Base-by-base conservation (phyloP, 352 stramenopile genomes). In the Peronospora destructor region DNA sequence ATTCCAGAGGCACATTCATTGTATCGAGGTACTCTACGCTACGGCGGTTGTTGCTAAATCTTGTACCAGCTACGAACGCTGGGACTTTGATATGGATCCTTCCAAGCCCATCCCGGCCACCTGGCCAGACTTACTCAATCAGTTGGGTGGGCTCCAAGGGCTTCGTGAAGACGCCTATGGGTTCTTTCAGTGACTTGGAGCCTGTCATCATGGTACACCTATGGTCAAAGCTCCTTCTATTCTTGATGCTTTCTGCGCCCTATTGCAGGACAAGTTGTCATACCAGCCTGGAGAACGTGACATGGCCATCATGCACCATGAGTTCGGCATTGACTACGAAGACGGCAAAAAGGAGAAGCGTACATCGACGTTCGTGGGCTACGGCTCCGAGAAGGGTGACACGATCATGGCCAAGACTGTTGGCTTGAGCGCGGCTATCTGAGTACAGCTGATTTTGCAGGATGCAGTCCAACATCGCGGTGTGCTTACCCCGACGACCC, bases 391-490 rank as follows among this genome's bases (percentile, higher is more conserved):
- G 23, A 67, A 88, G 6, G 78, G 87, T 6, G 91, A 96, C 66
- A 97, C 89, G 2, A 87, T 96, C 28, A 98, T 98, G 94, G 86
- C 87, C 13, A 96, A 96, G 66, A 98, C 93, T 8, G 94, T 98
- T 21, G 94, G 94, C 6, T 83, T 97, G 38, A 97, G 90, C 38
- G 85, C 91, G 36, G 94, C 93, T 6, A 94, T 97, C 46, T 90
- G 89, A 16, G 84, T 95, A 11, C 86, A 97, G 49, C 75, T 98
- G 53, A 94, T 98, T 44, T 73, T 98, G 11, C 75, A 96, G 30
- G 85, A 95, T 32, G 78, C 78, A 10, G 74, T 97, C 1, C 64
- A 84, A 17, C 66, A 68, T 11, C 75, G 77, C 34, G 91, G 91
- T 34, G 79, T 97, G 16, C 60, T 97, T 9, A 91, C 89, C 3